Evolutionary conservation across 768 basidiomycete genomes (phyloP), one percentile per base, ranked within the genome.

Genomic region (Grammothele lineata): DNA sequence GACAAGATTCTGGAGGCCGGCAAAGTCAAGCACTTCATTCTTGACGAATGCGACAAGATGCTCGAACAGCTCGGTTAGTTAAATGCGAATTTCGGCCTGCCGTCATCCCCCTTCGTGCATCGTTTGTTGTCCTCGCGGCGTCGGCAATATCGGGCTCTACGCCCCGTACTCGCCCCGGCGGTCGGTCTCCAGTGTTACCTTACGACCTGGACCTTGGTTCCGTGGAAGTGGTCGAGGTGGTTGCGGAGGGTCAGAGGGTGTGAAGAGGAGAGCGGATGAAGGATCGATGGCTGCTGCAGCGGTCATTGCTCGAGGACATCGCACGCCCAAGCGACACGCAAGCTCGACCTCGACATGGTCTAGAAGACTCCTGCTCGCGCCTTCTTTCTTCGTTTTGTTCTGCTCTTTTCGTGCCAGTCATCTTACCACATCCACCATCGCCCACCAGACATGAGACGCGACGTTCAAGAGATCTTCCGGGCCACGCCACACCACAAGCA

Each of bases 41-140:
- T 99, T 68, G 96, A 99, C 80, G 96, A 99, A 76, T 99, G 96
- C 80, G 96, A 99, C 80, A 99, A 99, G 83, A 97, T 99, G 92
- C 87, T 99, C 67, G 96, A 99, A 81, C 89, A 93, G 83, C 93
- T 99, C 75, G 96, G 96, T 99, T 91, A 97, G 96, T 99, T 43
- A 43, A 81, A 70, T 84, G 77, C 84, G 78, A 75, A 75, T 81
- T 85, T 85, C 76, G 78, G 78, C 79, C 73, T 71, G 72, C 63
- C 68, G 64, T 66, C 69, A 68, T 51, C 56, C 43, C 52, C 57
- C 57, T 46, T 55, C 51, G 68, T 72, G 72, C 62, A 67, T 48
- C 71, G 61, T 76, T 77, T 72, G 62, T 73, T 70, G 76, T 72
- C 71, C 67, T 73, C 70, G 65, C 60, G 54, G 37, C 49, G 43